Base-by-base conservation (phyloP, 2,329 filamentous ascomycete genomes). In the Aspergillus sp. region DNA sequence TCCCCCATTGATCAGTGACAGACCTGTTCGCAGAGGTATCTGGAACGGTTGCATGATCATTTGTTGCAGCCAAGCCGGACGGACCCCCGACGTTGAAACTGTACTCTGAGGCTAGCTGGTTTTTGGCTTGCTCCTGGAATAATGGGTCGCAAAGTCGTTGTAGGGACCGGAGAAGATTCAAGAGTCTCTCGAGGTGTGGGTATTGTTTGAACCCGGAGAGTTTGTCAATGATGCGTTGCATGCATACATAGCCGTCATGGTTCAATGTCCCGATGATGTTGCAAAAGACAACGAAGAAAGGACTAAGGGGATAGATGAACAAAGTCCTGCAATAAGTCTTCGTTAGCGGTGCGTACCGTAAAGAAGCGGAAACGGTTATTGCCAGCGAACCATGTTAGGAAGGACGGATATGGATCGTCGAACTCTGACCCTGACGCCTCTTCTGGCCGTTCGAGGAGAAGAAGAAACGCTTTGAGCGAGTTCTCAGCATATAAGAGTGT, bases 401-500 rank as follows among this genome's bases (percentile, higher is more conserved):
- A 62, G 2, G 57, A 58, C 9, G 62, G 62, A 15, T 57, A 60
- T 6, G 62, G 57, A 30, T 62, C 55, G 15, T 54, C 55, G n/a
- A 59, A 55, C n/a, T 55, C 57, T 1, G 53, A 36, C 50, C 26
- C 26, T 8, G 26, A 9, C 9, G 55, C 34, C 20, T 57, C 51
- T 3, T 13, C 51, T 5, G 30, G 13, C 42, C 60, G 47, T 17
- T 63, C 45, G 20, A 60, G 57, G 12, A 63, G 60, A 36, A 53
- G 62, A 4, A 39, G 55, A 15, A 63, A 62, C 9, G 60, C 57
- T 36, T 42, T 18, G 11, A 63, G 48, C 18, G 56, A 58, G 38
- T 56, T 39, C 57, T 61, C 18, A 55, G 66, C 66, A 48, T 62
- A 64, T 2, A 59, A 48, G 3, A 69, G 44, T 42, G 66, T 68